These are phyloP conservation scores for Sarocladium strictum DNA, from an alignment of 2,329 filamentous ascomycete genomes.

Conservation along the genomic window DNA sequence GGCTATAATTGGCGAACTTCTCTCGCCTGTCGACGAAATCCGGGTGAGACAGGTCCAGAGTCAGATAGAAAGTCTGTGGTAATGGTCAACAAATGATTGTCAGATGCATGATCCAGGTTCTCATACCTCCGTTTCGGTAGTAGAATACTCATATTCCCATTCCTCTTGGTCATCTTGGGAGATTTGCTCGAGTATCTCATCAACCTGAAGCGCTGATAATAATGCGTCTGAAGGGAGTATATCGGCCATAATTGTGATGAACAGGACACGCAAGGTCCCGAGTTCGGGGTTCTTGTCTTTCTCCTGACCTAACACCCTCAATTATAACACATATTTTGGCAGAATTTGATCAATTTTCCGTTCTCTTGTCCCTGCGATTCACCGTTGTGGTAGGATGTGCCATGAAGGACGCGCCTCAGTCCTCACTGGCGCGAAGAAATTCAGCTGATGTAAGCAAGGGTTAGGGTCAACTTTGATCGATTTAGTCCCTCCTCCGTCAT, in stretches of 20 bases:
- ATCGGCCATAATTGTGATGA: background rate
- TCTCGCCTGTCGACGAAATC: slow-evolving; percentile 45
- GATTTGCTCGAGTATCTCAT: slow-evolving; percentile 21
- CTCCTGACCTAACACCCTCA: no score
- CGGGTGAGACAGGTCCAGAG: slow-evolving; percentile 56
- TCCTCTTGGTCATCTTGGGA: slow-evolving; percentile 45
- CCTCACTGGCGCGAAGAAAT: background rate
- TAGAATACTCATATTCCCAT: slow-evolving; percentile 64
- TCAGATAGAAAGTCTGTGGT: slow-evolving; percentile 57
- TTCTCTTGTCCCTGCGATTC: no score
- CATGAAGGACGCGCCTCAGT: background rate
- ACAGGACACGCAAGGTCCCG: no score
- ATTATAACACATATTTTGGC: no score
- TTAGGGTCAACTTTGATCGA: background rate
- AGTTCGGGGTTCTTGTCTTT: no score
- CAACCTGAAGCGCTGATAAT: slow-evolving; percentile 13
- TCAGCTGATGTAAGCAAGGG: background rate
- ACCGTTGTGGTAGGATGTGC: background rate
- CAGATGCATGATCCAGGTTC: no score
- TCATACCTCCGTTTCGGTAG: slow-evolving; percentile 54
- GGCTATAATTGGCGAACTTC: slow-evolving; percentile 29
- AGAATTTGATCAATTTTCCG: no score
- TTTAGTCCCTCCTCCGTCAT: slow-evolving; percentile 5
- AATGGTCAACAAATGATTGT: background rate
- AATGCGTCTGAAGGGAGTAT: background rate